Conservation (phyloP, 2,329 filamentous ascomycete genomes). For the Macrophomina phaseolina region DNA sequence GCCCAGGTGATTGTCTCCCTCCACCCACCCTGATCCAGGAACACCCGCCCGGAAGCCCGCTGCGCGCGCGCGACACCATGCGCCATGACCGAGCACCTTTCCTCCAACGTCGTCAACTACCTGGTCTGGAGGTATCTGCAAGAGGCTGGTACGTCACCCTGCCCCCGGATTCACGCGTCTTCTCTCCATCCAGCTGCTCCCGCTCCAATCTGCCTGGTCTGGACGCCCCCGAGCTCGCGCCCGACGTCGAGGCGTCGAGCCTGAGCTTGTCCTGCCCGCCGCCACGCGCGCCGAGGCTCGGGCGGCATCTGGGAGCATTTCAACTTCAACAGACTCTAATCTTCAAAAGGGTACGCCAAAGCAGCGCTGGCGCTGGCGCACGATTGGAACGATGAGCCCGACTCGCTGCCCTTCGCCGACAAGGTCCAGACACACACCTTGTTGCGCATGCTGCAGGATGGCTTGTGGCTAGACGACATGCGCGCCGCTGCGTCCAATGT, state of each 20-base stretch:
- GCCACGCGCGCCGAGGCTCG: conserved; percentile 19
- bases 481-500: conserved; percentile 35
- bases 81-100: conserved; percentile 54
- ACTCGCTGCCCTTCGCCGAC: conserved; percentile 65
- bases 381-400: conserved; percentile 68
- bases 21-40: conserved; percentile 9
- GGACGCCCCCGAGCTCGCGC: conserved; percentile 6
- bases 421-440: conserved; percentile 65
- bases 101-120: conserved; percentile 70
- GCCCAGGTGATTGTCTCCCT: background rate
- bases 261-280: conserved; percentile 2
- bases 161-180: conserved; percentile 12
- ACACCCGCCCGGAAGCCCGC: conserved; percentile 11
- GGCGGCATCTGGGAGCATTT: background rate
- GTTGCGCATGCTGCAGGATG: conserved; percentile 68
- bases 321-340: conserved; percentile 9
- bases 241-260: background rate
- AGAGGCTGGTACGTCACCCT: conserved; percentile 39
- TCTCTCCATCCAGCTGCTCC: background rate
- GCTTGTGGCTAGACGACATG: conserved; percentile 57
- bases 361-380: conserved; percentile 65
- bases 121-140: conserved; percentile 68
- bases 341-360: conserved; percentile 59
- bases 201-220: background rate
- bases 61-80: conserved; percentile 38